phyloP scores from a whole-genome alignment of 2,329 filamentous ascomycete species.

The Stagonosporopsis tanaceti region DNA sequence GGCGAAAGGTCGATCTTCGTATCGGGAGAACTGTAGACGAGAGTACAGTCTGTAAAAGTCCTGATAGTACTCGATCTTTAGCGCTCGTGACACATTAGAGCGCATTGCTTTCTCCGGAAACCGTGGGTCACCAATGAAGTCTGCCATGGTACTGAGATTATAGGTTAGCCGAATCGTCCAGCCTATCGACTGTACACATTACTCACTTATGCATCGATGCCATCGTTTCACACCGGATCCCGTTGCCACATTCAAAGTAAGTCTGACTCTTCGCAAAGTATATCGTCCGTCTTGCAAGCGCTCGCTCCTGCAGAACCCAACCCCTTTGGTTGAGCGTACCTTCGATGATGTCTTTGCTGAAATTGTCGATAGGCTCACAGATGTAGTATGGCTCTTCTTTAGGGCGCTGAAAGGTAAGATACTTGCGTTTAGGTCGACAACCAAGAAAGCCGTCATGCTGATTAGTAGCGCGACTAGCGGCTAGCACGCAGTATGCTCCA shows the following conservation, averaged over 20 bases:
- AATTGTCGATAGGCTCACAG: slow-evolving; percentile 27
- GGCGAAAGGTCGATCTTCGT: too few species aligned
- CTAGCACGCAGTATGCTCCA: slow-evolving; percentile 33
- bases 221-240: slow-evolving; percentile 28
- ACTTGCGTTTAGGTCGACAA: neutral
- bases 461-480: slow-evolving; percentile 24
- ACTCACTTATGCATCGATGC: slow-evolving; percentile 27
- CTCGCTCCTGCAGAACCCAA: slow-evolving; percentile 40
- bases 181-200: too few species aligned
- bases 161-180: too few species aligned
- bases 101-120: slow-evolving; percentile 24
- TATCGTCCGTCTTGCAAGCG: slow-evolving; percentile 33
- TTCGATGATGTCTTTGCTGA: slow-evolving; percentile 27
- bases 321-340: slow-evolving; percentile 26
- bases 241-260: slow-evolving; percentile 38
- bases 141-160: slow-evolving; percentile 34
- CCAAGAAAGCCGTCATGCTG: slow-evolving; percentile 26
- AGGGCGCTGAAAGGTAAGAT: neutral
- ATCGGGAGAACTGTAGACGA: too few species aligned
- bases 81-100: neutral
- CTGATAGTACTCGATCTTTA: slow-evolving; percentile 14
- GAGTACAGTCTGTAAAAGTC: slow-evolving; percentile 40
- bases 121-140: slow-evolving; percentile 40
- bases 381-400: neutral
- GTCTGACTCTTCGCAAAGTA: slow-evolving; percentile 34